Conservation (phyloP, 1,284 basidiomycete species). For the Naganishia sp. region DNA sequence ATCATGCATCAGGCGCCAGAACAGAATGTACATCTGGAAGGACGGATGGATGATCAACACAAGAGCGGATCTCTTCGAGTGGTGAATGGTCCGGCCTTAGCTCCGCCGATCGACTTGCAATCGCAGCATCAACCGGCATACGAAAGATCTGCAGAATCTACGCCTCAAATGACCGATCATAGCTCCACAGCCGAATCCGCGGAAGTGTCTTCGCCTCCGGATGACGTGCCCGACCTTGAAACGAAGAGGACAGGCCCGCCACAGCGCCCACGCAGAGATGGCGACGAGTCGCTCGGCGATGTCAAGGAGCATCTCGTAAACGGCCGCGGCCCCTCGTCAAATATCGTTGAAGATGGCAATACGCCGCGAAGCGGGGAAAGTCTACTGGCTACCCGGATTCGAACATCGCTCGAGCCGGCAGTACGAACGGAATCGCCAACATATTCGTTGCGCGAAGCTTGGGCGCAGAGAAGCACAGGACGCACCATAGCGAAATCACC, state of each 20-base stretch:
- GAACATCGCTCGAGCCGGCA: slow-evolving; percentile 16
- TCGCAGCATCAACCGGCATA: slow-evolving; percentile 2
- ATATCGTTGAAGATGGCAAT: not conserved
- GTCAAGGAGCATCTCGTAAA: slow-evolving; percentile 3
- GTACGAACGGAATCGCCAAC: slow-evolving; percentile 15
- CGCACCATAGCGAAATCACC: slow-evolving; percentile 15
- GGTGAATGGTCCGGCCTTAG: slow-evolving; percentile 8
- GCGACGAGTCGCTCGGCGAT: slow-evolving; percentile 2
- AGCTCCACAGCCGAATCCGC: slow-evolving; percentile 23
- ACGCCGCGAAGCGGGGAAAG: slow-evolving; percentile 7
- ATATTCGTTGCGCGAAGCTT: slow-evolving; percentile 27
- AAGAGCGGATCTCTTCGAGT: slow-evolving; percentile 2
- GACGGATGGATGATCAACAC: not conserved
- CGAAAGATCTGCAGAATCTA: slow-evolving; percentile 24
- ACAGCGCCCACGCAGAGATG: slow-evolving; percentile 7
- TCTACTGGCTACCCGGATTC: slow-evolving; percentile 21
- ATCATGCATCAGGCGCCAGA: not conserved
- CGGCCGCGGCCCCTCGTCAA: slow-evolving; percentile 6
- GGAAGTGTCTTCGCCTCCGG: slow-evolving; percentile 18
- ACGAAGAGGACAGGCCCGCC: slow-evolving; percentile 1
- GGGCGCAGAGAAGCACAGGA: slow-evolving; percentile 13
- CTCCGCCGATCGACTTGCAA: slow-evolving; percentile 27
- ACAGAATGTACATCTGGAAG: not conserved
- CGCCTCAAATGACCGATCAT: slow-evolving; percentile 26
- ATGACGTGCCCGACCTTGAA: slow-evolving; percentile 2